Evolutionary conservation across 768 basidiomycete genomes (phyloP).

Genomic region (Xanthoconium stramineum): DNA sequence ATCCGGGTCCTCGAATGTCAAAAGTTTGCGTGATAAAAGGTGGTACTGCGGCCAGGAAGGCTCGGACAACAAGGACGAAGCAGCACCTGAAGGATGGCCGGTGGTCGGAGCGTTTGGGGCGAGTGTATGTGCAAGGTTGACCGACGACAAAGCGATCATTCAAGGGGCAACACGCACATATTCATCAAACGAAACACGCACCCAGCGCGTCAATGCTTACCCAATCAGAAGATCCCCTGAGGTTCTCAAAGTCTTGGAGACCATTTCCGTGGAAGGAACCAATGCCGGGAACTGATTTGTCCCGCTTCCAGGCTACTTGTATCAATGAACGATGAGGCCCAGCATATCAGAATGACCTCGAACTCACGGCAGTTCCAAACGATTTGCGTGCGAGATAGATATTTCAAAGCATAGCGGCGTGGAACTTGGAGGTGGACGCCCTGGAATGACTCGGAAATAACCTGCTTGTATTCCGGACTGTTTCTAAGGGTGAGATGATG

Average conservation of each 20-base stretch:
- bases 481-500: not conserved
- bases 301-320: conserved; percentile 17
- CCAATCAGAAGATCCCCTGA: no score
- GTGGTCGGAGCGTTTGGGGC: conserved; percentile 4
- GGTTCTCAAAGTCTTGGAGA: conserved; percentile 15
- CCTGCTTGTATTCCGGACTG: not conserved
- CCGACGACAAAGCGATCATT: not conserved
- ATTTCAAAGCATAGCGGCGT: conserved; percentile 5
- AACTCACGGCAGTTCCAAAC: conserved; percentile 11
- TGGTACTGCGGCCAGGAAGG: not conserved
- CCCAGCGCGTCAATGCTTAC: conserved; percentile 12
- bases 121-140: conserved; percentile 17
- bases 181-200: not conserved
- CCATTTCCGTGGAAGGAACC: conserved; percentile 20
- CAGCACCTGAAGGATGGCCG: conserved; percentile 10
- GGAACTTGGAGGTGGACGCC: conserved; percentile 3
- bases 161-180: no score
- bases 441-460: no score
- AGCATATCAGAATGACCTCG: not conserved
- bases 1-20: conserved; percentile 10
- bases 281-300: conserved; percentile 11
- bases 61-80: conserved; percentile 1
- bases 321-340: not conserved
- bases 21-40: not conserved
- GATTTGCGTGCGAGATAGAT: conserved; percentile 10